Percentiles rank a stretch among this genome's conserved stretches.
Evolutionary conservation across 108 stramenopile species (phyloP).

Genomic region (Nitzschia sp.): DNA sequence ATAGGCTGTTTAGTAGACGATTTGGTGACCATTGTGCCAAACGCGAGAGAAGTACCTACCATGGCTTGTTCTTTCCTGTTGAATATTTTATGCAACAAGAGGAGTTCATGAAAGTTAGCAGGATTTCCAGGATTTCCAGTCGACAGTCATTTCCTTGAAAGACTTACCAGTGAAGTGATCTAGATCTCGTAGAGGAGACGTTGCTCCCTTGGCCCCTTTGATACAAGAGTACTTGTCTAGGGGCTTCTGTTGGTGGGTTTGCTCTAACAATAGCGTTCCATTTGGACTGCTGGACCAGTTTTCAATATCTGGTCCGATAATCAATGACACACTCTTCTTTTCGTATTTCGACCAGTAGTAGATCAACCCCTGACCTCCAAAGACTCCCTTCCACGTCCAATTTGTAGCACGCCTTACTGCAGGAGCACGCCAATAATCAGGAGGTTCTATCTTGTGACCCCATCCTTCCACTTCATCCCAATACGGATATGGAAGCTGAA

Average conservation of each 20-base stretch:
- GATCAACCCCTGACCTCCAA: constrained; percentile 51
- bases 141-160: too few species aligned
- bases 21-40: too few species aligned
- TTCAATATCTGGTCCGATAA: constrained; percentile 21
- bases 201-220: too few species aligned
- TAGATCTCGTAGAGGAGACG: constrained; percentile 39
- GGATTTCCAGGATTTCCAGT: too few species aligned
- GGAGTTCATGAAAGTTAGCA: too few species aligned
- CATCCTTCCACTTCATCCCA: constrained; percentile 30
- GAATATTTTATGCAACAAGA: too few species aligned
- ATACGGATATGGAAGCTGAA: constrained; percentile 24
- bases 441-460: constrained; percentile 32
- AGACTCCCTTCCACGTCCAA: constrained; percentile 45
- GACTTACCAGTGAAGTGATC: constrained; percentile 43
- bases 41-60: too few species aligned
- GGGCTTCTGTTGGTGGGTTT: too few species aligned
- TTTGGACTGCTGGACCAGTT: constrained; percentile 23
- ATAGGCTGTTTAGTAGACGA: too few species aligned
- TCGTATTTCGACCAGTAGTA: constrained; percentile 46
- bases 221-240: too few species aligned
- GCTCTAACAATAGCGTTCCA: constrained; percentile 2
- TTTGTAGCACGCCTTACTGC: constrained; percentile 1
- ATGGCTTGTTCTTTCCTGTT: too few species aligned
- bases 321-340: constrained; percentile 25
- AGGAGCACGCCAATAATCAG: constrained; percentile 13